phyloP scores from a whole-genome alignment of 176 grass and related monocot species.

The Alloteropsis semialata region DNA sequence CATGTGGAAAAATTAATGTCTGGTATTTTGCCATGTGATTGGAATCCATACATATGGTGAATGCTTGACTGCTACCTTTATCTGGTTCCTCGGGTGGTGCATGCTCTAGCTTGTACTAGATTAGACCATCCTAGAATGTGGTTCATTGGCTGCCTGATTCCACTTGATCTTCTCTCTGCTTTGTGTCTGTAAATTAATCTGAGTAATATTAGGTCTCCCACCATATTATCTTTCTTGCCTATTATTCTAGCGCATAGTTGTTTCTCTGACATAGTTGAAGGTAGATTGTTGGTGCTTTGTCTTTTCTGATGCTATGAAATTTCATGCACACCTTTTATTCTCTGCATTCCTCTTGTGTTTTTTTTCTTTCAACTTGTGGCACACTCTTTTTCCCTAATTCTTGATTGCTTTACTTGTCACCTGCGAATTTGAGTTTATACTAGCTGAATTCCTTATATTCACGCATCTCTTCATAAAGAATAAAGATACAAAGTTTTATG shows the following conservation, averaged over 20 bases:
- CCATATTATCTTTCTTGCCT: background rate
- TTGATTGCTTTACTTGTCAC: background rate
- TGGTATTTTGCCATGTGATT: background rate
- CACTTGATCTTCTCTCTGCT: background rate
- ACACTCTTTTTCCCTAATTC: background rate
- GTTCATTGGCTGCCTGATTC: background rate
- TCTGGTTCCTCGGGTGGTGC: background rate
- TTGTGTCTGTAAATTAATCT: background rate
- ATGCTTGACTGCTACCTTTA: background rate
- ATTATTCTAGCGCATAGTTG: background rate
- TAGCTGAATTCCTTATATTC: background rate
- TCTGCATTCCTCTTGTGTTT: background rate
- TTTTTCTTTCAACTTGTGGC: background rate
- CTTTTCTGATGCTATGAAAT: background rate
- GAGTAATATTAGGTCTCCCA: background rate
- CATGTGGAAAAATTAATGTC: background rate
- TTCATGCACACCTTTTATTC: background rate
- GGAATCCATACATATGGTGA: background rate
- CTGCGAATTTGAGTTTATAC: background rate
- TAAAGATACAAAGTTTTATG: background rate
- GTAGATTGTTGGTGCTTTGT: background rate
- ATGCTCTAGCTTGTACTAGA: background rate
- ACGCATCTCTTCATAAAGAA: background rate
- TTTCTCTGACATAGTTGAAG: background rate
- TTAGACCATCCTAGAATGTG: background rate